Base-by-base conservation (phyloP, 1,284 basidiomycete species). In the Omphalotus olearius region DNA sequence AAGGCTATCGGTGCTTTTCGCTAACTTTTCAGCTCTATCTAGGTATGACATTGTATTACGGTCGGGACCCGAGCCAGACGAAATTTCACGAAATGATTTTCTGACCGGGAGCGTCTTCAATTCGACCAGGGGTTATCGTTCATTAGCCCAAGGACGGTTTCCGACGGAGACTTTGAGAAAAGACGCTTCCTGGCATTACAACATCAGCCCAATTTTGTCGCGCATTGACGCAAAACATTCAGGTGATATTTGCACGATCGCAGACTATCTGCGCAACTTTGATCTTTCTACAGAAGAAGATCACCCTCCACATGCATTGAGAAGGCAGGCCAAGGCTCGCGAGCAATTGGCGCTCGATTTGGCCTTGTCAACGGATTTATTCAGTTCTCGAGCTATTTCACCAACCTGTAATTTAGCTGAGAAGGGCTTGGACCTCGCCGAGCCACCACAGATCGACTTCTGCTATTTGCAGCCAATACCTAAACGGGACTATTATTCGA, bases 341-440 rank as follows among this genome's bases (percentile, higher is more conserved):
- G 77, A 86, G 52, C 78, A 84, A 57, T 66, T 90, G 2, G 71
- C 76, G 11, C 58, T 85, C 33, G 88, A 91, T 63, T 68, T 90
- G 30, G 65, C 71, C 10, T 66, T 91, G 25, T 79, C 85, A 2
- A 68, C 68, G 10, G 72, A 82, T 57, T 67, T 85, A 10, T 85
- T 78, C 59, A 80, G 81, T 14, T 60, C 71, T 3, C 69, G 69
- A 42, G 14, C 16, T 4, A 36, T 40, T 4, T 61, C 71, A 13
- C 69, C 67, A 48, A 47, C 56, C 11, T 48, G 58, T 0, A 52
- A 62, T 30, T 52, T 62, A 13, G 67, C 63, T 33, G 62, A 56
- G 13, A 58, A 69, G 35, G 67, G 64, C 20, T 53, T 82, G 30
- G 78, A 82, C 61, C 67, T 64, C 20, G 74, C 74, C 9, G 79